Percentiles rank a stretch among this genome's conserved stretches.
phyloP scores from a whole-genome alignment of 768 basidiomycete genomes.

The Tylopilus cervinicoccineus region DNA sequence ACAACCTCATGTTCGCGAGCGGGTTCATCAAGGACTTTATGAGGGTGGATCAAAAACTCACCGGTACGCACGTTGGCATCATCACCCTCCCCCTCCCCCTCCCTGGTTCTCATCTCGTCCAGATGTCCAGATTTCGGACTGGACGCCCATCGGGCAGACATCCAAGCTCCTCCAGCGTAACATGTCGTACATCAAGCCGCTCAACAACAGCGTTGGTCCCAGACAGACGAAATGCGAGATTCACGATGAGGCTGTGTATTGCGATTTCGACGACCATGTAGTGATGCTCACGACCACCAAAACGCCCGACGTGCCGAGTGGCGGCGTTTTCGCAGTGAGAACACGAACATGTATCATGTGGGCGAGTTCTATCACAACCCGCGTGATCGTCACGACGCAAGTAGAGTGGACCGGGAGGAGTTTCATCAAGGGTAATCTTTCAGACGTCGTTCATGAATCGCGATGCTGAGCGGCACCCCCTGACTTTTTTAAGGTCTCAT shows the following conservation, averaged over 20 bases:
- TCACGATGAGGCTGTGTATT: slow-evolving; percentile 74
- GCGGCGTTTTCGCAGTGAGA: slow-evolving; percentile 90
- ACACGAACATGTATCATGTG: slow-evolving; percentile 94
- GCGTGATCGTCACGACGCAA: slow-evolving; percentile 81
- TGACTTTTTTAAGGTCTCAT: slow-evolving; percentile 75
- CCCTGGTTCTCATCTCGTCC: background rate
- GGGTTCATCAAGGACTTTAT: slow-evolving; percentile 95
- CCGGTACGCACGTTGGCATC: slow-evolving; percentile 49
- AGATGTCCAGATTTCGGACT: slow-evolving; percentile 97
- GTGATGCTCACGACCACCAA: slow-evolving; percentile 83
- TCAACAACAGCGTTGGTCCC: slow-evolving; percentile 84
- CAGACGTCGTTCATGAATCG: background rate
- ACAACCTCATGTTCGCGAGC: slow-evolving; percentile 94
- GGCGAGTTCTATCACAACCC: slow-evolving; percentile 75
- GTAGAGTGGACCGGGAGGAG: slow-evolving; percentile 97
- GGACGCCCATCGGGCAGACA: slow-evolving; percentile 64
- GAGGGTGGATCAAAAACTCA: slow-evolving; percentile 80
- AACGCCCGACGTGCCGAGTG: slow-evolving; percentile 94
- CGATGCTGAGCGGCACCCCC: background rate
- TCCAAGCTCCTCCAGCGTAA: slow-evolving; percentile 76
- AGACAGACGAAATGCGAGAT: slow-evolving; percentile 96
- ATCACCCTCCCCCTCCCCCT: too few relatives aligned
- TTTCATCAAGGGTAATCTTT: slow-evolving; percentile 80
- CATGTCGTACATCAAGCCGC: slow-evolving; percentile 95
- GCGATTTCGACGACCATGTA: slow-evolving; percentile 82